Evolutionary conservation across 2,329 filamentous ascomycete species (phyloP).

Genomic region (Apiospora malaysiana): DNA sequence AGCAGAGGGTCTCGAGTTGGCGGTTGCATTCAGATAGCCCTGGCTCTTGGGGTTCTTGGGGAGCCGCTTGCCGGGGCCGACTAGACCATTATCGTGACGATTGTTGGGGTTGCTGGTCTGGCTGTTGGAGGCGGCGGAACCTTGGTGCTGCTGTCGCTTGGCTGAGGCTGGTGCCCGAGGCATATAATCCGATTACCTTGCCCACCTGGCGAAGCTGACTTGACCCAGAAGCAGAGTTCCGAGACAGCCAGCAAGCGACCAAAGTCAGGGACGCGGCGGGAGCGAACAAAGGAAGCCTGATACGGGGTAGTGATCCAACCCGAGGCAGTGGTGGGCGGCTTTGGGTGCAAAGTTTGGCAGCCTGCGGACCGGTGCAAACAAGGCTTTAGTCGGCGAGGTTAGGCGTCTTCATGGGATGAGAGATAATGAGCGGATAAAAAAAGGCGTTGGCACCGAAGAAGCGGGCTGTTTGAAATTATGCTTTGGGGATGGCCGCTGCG

Average conservation of each 20-base stretch:
- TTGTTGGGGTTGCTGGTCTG: conserved; percentile 67
- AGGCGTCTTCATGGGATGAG: conserved; percentile 16
- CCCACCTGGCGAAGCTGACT: conserved; percentile 18
- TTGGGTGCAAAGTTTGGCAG: conserved; percentile 4
- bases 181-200: conserved; percentile 52
- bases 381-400: conserved; percentile 12
- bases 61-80: conserved; percentile 74
- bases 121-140: conserved; percentile 13
- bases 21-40: conserved; percentile 43
- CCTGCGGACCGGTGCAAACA: conserved; percentile 11
- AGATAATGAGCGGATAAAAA: conserved; percentile 12
- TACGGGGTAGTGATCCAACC: background rate
- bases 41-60: conserved; percentile 51
- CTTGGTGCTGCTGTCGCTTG: conserved; percentile 61
- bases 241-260: conserved; percentile 20
- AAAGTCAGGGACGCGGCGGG: conserved; percentile 15
- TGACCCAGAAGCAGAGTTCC: conserved; percentile 20
- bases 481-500: conserved; percentile 13
- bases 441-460: background rate
- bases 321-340: conserved; percentile 10
- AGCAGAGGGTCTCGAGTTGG: conserved; percentile 32
- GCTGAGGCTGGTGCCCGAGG: conserved; percentile 64
- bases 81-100: conserved; percentile 86
- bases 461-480: conserved; percentile 7
- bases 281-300: background rate